phyloP scores from a whole-genome alignment of 768 basidiomycete species.

The Suillus lakei region DNA sequence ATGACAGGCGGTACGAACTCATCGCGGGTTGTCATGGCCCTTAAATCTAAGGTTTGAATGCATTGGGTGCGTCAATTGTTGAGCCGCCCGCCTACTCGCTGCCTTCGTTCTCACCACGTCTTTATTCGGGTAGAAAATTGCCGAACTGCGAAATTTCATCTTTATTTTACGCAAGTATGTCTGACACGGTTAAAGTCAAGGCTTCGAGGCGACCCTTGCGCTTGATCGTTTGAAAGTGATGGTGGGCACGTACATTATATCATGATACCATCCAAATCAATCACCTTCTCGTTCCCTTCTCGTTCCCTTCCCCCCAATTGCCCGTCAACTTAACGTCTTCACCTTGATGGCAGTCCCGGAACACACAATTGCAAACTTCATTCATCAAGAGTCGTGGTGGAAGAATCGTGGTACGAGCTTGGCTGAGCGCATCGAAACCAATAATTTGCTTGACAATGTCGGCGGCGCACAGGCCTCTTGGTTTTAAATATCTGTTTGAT shows the following conservation, averaged over 20 bases:
- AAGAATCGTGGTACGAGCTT: slow-evolving; percentile 53
- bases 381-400: slow-evolving; percentile 67
- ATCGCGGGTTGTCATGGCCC: neutral
- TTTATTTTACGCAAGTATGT: slow-evolving; percentile 1
- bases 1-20: no score
- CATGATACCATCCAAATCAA: neutral
- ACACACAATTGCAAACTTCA: slow-evolving; percentile 63
- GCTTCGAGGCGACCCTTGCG: slow-evolving; percentile 1
- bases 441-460: neutral
- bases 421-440: neutral
- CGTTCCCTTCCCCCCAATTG: neutral
- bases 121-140: slow-evolving; percentile 7
- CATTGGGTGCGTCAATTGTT: neutral
- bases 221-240: slow-evolving; percentile 5
- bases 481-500: slow-evolving; percentile 61
- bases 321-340: neutral
- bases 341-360: slow-evolving; percentile 42
- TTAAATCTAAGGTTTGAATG: slow-evolving; percentile 2
- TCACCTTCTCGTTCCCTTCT: slow-evolving; percentile 3
- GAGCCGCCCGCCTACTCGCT: neutral
- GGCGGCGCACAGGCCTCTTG: slow-evolving; percentile 50
- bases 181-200: slow-evolving; percentile 1
- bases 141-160: slow-evolving; percentile 6
- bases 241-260: slow-evolving; percentile 1
- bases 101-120: slow-evolving; percentile 13